A percentile compares a stretch with the other conserved stretches of the same genome.
Evolutionary conservation across 495 filamentous ascomycete genomes (phyloP).

Genomic region (Trichoderma erinaceum): DNA sequence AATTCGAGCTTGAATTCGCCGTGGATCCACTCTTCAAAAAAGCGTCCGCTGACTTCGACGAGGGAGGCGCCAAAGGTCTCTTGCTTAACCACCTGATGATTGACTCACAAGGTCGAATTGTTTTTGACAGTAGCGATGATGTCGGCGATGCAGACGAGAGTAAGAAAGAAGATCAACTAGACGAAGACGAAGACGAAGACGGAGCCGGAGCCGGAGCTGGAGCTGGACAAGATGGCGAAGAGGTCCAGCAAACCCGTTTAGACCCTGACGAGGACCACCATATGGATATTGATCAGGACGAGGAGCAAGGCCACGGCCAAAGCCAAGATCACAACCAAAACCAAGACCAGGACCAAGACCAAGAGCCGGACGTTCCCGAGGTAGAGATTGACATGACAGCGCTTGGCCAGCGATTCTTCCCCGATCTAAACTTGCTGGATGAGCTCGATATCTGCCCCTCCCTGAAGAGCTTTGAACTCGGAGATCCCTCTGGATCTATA

Average conservation of each 20-base stretch:
- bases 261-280: background rate
- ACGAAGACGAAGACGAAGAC: conserved; percentile 37
- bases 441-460: conserved; percentile 92
- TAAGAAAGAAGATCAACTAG: conserved; percentile 27
- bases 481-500: conserved; percentile 72
- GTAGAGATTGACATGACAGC: conserved; percentile 70
- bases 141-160: conserved; percentile 52
- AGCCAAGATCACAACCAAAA: conserved; percentile 28
- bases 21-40: conserved; percentile 99
- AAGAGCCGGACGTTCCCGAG: conserved; percentile 34
- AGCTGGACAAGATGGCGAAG: conserved; percentile 43
- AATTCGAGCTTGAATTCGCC: conserved; percentile 93
- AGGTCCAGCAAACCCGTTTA: conserved; percentile 24
- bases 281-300: conserved; percentile 23
- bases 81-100: conserved; percentile 93
- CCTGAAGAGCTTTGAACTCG: conserved; percentile 84
- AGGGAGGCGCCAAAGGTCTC: conserved; percentile 93
- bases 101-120: conserved; percentile 83
- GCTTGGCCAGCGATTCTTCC: conserved; percentile 78
- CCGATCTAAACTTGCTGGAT: conserved; percentile 67
- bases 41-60: conserved; percentile 94
- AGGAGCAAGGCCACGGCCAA: conserved; percentile 32
- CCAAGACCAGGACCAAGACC: conserved; percentile 24
- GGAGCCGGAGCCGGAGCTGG: conserved; percentile 39
- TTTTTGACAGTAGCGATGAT: conserved; percentile 97